These are phyloP conservation scores for Dactylorhiza incarnata DNA, from an alignment of 106 monocot species.

Conservation along the genomic window DNA sequence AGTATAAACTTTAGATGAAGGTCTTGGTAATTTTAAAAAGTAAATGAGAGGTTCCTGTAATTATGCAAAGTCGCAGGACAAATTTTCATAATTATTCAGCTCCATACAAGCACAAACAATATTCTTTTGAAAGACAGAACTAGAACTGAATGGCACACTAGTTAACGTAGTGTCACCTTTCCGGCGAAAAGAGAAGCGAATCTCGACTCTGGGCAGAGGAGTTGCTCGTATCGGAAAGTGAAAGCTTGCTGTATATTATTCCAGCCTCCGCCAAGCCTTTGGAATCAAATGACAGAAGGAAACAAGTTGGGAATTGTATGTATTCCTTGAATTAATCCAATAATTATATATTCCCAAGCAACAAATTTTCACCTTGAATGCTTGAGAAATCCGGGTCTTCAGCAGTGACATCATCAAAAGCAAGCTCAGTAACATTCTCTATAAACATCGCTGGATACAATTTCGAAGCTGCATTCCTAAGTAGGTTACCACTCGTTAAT, in stretches of 20 bases:
- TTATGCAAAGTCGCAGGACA: too few relatives aligned
- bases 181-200: conserved; percentile 49
- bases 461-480: conserved; percentile 77
- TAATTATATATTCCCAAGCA: not conserved
- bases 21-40: too few relatives aligned
- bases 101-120: not conserved
- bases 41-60: too few relatives aligned
- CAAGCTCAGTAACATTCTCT: conserved; percentile 91
- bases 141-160: conserved; percentile 1
- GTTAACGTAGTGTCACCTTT: conserved; percentile 37
- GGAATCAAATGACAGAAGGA: conserved; percentile 7
- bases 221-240: conserved; percentile 31
- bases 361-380: conserved; percentile 70
- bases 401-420: conserved; percentile 93
- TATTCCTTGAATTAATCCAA: not conserved
- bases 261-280: conserved; percentile 98
- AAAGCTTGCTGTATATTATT: conserved; percentile 82
- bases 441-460: conserved; percentile 99
- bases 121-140: conserved; percentile 8
- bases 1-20: too few relatives aligned
- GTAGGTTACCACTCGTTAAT: conserved; percentile 12
- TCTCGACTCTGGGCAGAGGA: not conserved
- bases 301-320: not conserved
- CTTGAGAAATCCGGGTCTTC: conserved; percentile 82
- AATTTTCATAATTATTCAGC: too few relatives aligned